phyloP scores from a whole-genome alignment of 331 rosid species.

The Pyrus hybrid region DNA sequence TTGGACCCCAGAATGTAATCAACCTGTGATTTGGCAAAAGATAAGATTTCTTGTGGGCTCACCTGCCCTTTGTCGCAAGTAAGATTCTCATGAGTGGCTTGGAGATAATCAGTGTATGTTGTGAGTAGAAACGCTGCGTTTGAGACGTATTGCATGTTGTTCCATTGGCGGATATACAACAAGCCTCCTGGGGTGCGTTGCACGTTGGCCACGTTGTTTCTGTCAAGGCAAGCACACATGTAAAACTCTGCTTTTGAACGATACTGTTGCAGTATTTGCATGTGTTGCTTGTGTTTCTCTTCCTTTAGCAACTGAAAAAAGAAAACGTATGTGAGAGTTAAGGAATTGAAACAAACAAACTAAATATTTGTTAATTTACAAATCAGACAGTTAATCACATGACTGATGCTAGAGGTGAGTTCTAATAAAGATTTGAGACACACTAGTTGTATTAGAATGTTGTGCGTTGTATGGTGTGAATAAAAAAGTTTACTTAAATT shows the following conservation, averaged over 20 bases:
- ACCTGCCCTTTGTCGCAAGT: conserved; percentile 28
- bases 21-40: conserved; percentile 63
- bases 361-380: not conserved
- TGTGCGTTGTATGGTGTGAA: no score
- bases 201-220: conserved; percentile 39
- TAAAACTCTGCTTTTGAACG: conserved; percentile 55
- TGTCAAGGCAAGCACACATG: conserved; percentile 53
- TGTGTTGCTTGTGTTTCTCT: conserved; percentile 39
- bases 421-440: no score
- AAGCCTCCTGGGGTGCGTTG: conserved; percentile 76
- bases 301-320: conserved; percentile 45
- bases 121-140: conserved; percentile 63
- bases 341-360: not conserved
- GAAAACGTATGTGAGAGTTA: conserved; percentile 10
- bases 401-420: no score
- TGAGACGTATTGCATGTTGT: conserved; percentile 72
- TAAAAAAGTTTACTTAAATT: no score
- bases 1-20: conserved; percentile 76
- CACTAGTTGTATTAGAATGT: no score
- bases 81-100: conserved; percentile 30
- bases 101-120: conserved; percentile 48
- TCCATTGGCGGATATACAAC: conserved; percentile 68
- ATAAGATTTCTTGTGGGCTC: conserved; percentile 28
- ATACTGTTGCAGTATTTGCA: conserved; percentile 35
- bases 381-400: no score